Evolutionary conservation across 2,329 filamentous ascomycete species (phyloP).

Genomic region (Beauveria sp.): DNA sequence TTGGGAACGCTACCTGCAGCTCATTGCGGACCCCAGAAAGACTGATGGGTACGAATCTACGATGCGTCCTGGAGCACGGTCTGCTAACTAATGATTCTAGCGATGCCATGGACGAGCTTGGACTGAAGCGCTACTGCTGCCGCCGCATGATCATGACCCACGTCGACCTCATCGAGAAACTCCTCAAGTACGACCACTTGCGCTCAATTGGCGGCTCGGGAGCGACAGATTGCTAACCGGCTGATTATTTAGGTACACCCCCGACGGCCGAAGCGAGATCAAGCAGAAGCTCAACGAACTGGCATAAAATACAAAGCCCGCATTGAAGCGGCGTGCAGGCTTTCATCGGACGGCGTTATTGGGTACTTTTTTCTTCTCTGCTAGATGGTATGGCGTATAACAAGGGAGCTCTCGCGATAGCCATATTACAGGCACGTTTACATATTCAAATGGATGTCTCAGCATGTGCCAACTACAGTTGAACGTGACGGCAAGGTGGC

Average conservation of each 20-base stretch:
- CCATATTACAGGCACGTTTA: not conserved
- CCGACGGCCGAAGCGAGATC: slow-evolving; percentile 40
- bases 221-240: not conserved
- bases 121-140: slow-evolving; percentile 94
- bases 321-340: not conserved
- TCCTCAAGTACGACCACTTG: slow-evolving; percentile 64
- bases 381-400: slow-evolving; percentile 9
- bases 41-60: slow-evolving; percentile 57
- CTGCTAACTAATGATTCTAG: slow-evolving; percentile 40
- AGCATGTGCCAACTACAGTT: not conserved
- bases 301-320: slow-evolving; percentile 3
- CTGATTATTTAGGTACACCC: slow-evolving; percentile 43
- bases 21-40: slow-evolving; percentile 67
- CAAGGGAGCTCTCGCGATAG: slow-evolving; percentile 5
- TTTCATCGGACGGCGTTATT: slow-evolving; percentile 12
- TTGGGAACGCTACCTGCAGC: slow-evolving; percentile 94
- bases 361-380: not conserved
- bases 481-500: not conserved
- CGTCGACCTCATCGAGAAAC: slow-evolving; percentile 96
- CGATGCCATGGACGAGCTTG: slow-evolving; percentile 92
- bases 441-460: slow-evolving; percentile 1
- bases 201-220: not conserved
- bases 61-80: not conserved
- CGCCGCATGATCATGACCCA: slow-evolving; percentile 99
- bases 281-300: slow-evolving; percentile 13